Evolutionary conservation across 2,329 filamentous ascomycete species (phyloP).

Genomic region (Escovopsis sp.): DNA sequence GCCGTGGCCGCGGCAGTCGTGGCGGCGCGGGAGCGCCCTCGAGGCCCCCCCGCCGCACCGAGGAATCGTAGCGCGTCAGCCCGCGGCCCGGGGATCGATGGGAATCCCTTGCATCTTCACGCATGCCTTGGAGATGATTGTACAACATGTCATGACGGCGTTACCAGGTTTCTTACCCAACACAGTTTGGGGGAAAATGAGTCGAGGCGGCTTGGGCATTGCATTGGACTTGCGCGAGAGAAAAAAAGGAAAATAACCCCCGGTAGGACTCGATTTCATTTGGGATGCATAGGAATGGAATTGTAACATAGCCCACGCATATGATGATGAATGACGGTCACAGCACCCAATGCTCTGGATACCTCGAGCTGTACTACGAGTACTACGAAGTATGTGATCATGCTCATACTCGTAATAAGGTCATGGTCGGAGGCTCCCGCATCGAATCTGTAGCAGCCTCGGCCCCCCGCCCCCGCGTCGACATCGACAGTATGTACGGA

Average conservation of each 20-base stretch:
- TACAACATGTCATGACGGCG: conserved; percentile 28
- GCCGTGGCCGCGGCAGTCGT: conserved; percentile 25
- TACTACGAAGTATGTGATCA: too few relatives aligned
- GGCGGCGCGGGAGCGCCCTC: conserved; percentile 17
- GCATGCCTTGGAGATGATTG: conserved; percentile 19
- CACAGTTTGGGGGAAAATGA: conserved; percentile 13
- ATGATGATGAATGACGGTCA: too few relatives aligned
- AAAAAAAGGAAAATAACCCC: too few relatives aligned
- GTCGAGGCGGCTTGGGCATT: conserved; percentile 14
- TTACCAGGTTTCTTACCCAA: conserved; percentile 14
- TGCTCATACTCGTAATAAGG: too few relatives aligned
- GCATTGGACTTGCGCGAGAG: conserved; percentile 8
- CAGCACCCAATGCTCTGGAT: too few relatives aligned
- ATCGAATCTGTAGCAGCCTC: too few relatives aligned
- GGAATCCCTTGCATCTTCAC: conserved; percentile 15
- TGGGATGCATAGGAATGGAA: too few relatives aligned
- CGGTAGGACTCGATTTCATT: too few relatives aligned
- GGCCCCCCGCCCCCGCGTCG: too few relatives aligned
- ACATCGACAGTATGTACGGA: too few relatives aligned
- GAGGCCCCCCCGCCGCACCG: conserved; percentile 23
- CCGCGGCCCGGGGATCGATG: conserved; percentile 13
- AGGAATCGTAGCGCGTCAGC: conserved; percentile 22
- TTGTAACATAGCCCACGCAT: not conserved
- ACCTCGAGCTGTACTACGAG: too few relatives aligned
- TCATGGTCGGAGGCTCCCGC: too few relatives aligned